These are phyloP conservation scores for Cucurbita ficifolia DNA, from an alignment of 306 rosid genomes.

Conservation along the genomic window DNA sequence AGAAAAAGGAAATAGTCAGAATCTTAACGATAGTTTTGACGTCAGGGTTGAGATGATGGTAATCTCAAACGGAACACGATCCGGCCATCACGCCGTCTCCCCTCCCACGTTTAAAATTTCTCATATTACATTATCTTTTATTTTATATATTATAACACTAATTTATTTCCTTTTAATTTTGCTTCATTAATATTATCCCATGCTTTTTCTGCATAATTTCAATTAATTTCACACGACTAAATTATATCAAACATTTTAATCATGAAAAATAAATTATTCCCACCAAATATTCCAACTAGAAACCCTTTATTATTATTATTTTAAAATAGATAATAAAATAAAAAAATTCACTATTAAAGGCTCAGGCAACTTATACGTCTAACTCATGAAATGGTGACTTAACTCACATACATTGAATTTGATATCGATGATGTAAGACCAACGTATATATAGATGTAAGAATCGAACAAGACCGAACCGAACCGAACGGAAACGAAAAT, in stretches of 20 bases:
- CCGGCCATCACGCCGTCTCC: not conserved
- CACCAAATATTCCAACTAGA: not conserved
- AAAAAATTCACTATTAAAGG: too few relatives aligned
- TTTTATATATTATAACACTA: not conserved
- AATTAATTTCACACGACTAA: not conserved
- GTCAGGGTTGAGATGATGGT: not conserved
- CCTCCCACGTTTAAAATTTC: not conserved
- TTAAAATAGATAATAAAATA: too few relatives aligned
- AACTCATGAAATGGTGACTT: not conserved
- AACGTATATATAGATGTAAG: not conserved
- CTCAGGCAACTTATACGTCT: not conserved
- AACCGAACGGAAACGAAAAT: not conserved
- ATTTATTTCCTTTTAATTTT: too few relatives aligned
- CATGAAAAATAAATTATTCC: not conserved
- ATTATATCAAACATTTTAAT: not conserved
- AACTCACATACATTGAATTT: not conserved
- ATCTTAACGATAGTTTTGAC: not conserved
- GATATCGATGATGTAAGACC: not conserved
- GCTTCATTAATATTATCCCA: too few relatives aligned
- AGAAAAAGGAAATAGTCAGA: not conserved
- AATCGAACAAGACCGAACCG: not conserved
- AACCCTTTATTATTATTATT: too few relatives aligned
- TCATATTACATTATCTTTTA: not conserved
- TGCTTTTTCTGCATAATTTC: too few relatives aligned
- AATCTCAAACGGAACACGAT: not conserved